Conservation (phyloP, 169 alveolate genomes). For the Eimeria zaria region DNA sequence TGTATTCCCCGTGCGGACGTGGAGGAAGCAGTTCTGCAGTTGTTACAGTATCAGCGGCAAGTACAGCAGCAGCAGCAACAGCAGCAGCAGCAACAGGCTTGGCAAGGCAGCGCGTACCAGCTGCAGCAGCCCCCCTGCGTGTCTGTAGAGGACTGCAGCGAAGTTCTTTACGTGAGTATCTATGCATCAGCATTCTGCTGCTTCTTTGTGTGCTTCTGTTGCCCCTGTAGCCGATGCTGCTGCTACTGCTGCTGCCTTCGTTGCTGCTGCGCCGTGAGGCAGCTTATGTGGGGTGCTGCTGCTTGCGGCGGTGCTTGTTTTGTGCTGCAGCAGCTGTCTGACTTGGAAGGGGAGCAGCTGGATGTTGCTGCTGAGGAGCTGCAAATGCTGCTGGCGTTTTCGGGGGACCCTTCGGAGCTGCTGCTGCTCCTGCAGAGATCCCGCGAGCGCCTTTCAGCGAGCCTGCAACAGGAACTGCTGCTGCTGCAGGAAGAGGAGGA, state of each 20-base stretch:
- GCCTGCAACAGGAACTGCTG: constrained; percentile 15
- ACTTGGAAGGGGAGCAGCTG: constrained; percentile 15
- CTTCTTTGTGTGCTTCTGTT: not conserved
- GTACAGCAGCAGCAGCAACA: constrained; percentile 7
- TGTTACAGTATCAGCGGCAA: constrained; percentile 16
- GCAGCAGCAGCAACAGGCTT: not conserved
- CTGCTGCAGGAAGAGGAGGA: constrained; percentile 10
- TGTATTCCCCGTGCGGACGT: constrained; percentile 33
- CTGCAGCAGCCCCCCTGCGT: not conserved
- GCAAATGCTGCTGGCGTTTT: constrained; percentile 42
- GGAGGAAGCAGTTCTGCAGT: constrained; percentile 38
- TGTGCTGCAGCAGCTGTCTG: constrained; percentile 10
- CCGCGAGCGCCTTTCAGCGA: constrained; percentile 38
- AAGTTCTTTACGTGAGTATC: not conserved
- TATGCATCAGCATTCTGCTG: not conserved
- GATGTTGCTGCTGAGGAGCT: constrained; percentile 62
- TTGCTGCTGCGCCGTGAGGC: not conserved
- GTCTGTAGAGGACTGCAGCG: not conserved
- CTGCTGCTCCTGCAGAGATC: constrained; percentile 38
- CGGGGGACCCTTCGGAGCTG: constrained; percentile 44
- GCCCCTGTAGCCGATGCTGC: not conserved
- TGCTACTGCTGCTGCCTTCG: not conserved
- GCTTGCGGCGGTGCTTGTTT: not conserved
- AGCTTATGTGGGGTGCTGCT: not conserved
- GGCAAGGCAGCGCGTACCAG: not conserved